Evolutionary conservation across 805 yeast species (phyloP), one percentile per base, ranked within the genome.

Genomic region (Hanseniaspora opuntiae): DNA sequence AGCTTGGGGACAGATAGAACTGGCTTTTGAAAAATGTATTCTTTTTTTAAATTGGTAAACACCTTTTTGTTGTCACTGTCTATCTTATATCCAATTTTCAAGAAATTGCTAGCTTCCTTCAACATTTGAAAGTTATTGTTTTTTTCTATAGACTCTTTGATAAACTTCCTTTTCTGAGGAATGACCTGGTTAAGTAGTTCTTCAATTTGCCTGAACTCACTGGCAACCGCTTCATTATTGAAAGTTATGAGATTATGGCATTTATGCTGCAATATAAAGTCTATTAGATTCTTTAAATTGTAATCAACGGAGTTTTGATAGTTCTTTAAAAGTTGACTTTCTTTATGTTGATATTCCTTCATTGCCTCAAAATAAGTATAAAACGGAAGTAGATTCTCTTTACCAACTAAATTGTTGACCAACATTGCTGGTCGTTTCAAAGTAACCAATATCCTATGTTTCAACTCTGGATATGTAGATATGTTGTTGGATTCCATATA

Each of bases 11-110:
- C 6, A 22, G 25, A 20, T 2, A 49, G 9, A 8, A 4, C 12
- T 0, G 53, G 53, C 16, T 28, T 33, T 9, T 49, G 33, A 24
- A 40, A 41, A 3, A 49, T 11, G 9, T 24, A 19, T 14, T 17
- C 14, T 25, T 49, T 44, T 4, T 39, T 19, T 14, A 49, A 19
- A 4, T 33, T 35, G 11, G 3, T n/a, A n/a, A 3, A 41, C 3
- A 10, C 22, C 12, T 33, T 25, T 10, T 30, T 14, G 20, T 49
- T 49, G 9, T 32, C 35, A 24, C 42, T 44, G 35, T 49, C 53
- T n/a, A 49, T 37, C 3, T 49, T 49, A n/a, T n/a, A 20, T 11
- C 53, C 53, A 17, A 49, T 41, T 6, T 12, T 22, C 16, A 49
- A 25, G 11, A 39, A 41, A 7, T 41, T 41, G 25, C 19, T 37